phyloP scores from a whole-genome alignment of 768 basidiomycete genomes.

The Auriculariales sp. region DNA sequence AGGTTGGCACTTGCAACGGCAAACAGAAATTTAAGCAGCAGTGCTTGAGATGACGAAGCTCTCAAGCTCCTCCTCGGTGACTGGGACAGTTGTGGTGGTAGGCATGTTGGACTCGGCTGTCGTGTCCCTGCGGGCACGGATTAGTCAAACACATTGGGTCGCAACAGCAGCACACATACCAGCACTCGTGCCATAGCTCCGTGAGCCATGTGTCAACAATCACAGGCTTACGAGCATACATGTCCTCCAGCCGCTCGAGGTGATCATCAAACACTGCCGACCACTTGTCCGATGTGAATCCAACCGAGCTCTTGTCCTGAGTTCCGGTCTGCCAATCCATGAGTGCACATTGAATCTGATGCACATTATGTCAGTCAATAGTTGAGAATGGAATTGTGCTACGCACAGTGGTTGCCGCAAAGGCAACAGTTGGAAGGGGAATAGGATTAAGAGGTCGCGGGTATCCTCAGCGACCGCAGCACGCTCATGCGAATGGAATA shows the following conservation, averaged over 20 bases:
- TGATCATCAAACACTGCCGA: neutral
- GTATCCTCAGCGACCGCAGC: neutral
- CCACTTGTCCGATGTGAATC: neutral
- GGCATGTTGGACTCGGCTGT: neutral
- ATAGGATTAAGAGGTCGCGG: neutral
- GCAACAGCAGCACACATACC: neutral
- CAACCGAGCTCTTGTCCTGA: neutral
- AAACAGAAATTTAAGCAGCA: too few relatives aligned
- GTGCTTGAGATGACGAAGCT: too few relatives aligned
- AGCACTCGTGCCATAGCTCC: neutral
- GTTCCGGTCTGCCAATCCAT: neutral
- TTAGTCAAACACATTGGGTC: neutral
- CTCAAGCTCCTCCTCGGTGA: neutral
- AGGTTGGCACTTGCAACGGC: too few relatives aligned
- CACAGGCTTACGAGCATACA: neutral
- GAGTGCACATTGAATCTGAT: neutral
- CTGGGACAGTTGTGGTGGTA: neutral
- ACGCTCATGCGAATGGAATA: neutral
- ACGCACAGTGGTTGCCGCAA: neutral
- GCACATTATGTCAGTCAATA: neutral
- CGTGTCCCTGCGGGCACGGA: neutral
- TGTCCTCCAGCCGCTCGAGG: neutral
- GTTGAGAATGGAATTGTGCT: neutral
- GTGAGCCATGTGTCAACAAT: neutral
- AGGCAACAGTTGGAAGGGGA: neutral